These are phyloP conservation scores for Chenopodium berlandieri DNA, from an alignment of 148 eudicot genomes.

Conservation along the genomic window DNA sequence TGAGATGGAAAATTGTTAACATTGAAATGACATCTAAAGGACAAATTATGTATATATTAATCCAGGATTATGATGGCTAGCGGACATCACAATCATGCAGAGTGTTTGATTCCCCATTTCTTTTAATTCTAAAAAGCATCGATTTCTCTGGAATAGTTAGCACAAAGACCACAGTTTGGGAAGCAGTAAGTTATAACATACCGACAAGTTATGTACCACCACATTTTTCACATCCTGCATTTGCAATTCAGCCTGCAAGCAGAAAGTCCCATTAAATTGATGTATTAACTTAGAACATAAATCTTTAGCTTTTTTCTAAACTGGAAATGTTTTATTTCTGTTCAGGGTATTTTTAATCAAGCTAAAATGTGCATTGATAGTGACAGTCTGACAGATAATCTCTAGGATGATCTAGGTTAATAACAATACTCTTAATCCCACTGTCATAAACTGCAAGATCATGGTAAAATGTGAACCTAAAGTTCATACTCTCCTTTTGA, in stretches of 20 bases:
- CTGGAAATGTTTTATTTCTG: neutral
- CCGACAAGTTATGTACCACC: conserved; percentile 89
- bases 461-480: neutral
- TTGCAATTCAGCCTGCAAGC: conserved; percentile 68
- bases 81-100: neutral
- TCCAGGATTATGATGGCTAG: neutral
- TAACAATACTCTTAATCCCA: too few species aligned
- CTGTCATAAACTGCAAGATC: neutral
- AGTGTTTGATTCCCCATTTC: neutral
- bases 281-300: neutral
- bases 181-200: conserved; percentile 36
- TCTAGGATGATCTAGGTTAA: neutral
- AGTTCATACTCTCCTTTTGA: neutral
- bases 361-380: neutral
- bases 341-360: neutral
- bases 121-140: neutral
- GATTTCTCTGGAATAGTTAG: neutral
- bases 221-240: conserved; percentile 94
- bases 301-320: neutral
- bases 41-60: neutral
- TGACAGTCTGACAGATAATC: neutral
- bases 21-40: neutral
- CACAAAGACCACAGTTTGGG: neutral
- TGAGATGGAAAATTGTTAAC: neutral
- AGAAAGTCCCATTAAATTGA: conserved; percentile 8